These are phyloP conservation scores for Aegilops longissima DNA, from an alignment of 176 grass and related monocot genomes.

Conservation along the genomic window DNA sequence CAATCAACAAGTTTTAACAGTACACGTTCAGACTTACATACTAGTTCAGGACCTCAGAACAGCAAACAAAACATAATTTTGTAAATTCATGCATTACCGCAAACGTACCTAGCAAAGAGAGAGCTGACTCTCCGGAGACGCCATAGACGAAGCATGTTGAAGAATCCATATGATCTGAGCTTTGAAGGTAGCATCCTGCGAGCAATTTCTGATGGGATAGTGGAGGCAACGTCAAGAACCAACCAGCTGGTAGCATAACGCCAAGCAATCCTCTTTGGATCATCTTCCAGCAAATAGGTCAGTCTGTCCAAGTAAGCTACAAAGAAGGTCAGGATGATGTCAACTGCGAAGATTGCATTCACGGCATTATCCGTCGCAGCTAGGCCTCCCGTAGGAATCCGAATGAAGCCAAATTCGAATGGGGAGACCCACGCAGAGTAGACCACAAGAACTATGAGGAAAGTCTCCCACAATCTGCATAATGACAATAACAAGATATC, in stretches of 20 bases:
- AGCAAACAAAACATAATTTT: not conserved
- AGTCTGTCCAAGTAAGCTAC: conserved; percentile 82
- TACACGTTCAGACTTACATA: not conserved
- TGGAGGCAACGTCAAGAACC: conserved; percentile 77
- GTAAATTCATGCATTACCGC: not conserved
- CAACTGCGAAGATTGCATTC: conserved; percentile 78
- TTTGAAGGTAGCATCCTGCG: conserved; percentile 56
- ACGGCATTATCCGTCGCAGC: conserved; percentile 72
- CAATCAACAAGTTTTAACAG: not conserved
- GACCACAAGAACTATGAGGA: conserved; percentile 80
- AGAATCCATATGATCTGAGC: conserved; percentile 83
- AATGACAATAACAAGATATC: conserved; percentile 20
- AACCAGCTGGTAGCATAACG: conserved; percentile 82
- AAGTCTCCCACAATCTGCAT: conserved; percentile 75
- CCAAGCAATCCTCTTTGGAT: conserved; percentile 65
- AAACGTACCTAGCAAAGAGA: conserved; percentile 82
- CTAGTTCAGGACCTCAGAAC: not conserved
- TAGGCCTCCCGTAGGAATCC: conserved; percentile 42
- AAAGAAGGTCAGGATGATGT: conserved; percentile 95
- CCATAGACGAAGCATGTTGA: conserved; percentile 96
- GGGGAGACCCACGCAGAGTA: conserved; percentile 97
- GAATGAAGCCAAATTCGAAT: conserved; percentile 93
- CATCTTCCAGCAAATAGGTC: conserved; percentile 64
- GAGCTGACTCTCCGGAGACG: conserved; percentile 95
- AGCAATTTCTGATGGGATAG: conserved; percentile 73